A percentile compares a stretch with the other conserved stretches of the same genome.
These are phyloP conservation scores for Abortiporus biennis DNA, from an alignment of 1,284 basidiomycete genomes.

Conservation along the genomic window DNA sequence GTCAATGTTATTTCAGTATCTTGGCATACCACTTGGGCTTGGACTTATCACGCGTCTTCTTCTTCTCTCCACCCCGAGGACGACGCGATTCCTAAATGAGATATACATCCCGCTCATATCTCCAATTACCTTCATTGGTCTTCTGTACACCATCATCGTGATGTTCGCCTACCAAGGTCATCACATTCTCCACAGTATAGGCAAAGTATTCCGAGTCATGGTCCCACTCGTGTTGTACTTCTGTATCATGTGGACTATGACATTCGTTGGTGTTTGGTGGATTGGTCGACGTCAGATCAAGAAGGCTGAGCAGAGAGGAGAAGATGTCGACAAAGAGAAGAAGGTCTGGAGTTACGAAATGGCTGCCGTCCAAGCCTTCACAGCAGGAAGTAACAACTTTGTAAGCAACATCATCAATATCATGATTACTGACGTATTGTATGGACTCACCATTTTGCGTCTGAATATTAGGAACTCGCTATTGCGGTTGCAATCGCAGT, in stretches of 20 bases:
- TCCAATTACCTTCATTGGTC: conserved; percentile 66
- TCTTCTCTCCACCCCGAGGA: conserved; percentile 40
- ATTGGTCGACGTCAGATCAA: conserved; percentile 27
- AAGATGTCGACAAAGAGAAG: conserved; percentile 2
- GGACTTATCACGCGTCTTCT: conserved; percentile 64
- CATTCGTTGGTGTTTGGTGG: conserved; percentile 53
- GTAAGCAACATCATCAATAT: conserved; percentile 23
- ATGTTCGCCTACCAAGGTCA: conserved; percentile 69
- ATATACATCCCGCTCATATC: conserved; percentile 67
- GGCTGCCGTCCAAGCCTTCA: conserved; percentile 66
- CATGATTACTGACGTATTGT: too few species aligned
- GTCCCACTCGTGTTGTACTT: conserved; percentile 82
- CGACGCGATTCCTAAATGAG: conserved; percentile 43
- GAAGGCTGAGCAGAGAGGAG: too few species aligned
- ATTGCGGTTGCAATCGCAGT: conserved; percentile 81
- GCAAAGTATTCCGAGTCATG: conserved; percentile 71
- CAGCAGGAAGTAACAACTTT: conserved; percentile 52
- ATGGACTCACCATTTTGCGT: conserved; percentile 12
- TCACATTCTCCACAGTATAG: conserved; percentile 60
- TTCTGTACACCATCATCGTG: conserved; percentile 74
- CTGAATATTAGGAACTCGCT: conserved; percentile 55
- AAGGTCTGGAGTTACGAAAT: conserved; percentile 54
- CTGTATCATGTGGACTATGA: conserved; percentile 66
- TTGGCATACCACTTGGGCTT: conserved; percentile 65
- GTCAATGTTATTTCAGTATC: conserved; percentile 41